A percentile compares a stretch with the other conserved stretches of the same genome.
Evolutionary conservation across 768 basidiomycete genomes (phyloP).

Genomic region (Lactarius vividus): DNA sequence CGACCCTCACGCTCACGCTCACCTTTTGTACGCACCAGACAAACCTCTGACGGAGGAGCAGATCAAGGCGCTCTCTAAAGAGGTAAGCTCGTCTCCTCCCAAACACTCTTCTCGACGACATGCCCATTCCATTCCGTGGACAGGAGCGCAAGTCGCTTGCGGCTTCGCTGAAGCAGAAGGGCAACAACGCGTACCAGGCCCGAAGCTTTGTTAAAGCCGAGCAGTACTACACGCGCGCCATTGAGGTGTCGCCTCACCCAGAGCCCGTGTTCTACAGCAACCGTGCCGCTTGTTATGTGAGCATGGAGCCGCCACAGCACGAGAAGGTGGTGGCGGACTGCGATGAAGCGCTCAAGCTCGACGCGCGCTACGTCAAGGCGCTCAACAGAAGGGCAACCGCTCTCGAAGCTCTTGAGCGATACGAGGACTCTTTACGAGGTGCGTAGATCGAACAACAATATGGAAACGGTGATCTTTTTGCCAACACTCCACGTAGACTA

Average conservation of each 20-base stretch:
- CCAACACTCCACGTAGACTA: conserved; percentile 55
- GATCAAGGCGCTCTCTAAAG: conserved; percentile 54
- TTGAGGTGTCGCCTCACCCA: conserved; percentile 67
- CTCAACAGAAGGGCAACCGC: conserved; percentile 88
- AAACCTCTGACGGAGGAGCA: conserved; percentile 49
- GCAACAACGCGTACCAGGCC: conserved; percentile 66
- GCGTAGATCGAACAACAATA: conserved; percentile 28
- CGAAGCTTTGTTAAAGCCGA: conserved; percentile 59
- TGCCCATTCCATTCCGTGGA: neutral
- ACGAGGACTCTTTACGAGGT: conserved; percentile 81
- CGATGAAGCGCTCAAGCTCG: conserved; percentile 80
- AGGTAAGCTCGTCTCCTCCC: conserved; percentile 40
- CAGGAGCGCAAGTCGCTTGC: conserved; percentile 68
- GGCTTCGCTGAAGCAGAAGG: conserved; percentile 63
- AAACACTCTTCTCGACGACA: neutral
- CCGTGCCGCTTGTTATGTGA: conserved; percentile 95
- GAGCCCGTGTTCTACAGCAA: conserved; percentile 97
- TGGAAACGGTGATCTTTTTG: neutral
- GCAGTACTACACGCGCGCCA: conserved; percentile 70
- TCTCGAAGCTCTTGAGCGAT: conserved; percentile 69
- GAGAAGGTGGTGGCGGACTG: conserved; percentile 87
- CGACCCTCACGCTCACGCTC: conserved; percentile 21
- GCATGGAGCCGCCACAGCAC: conserved; percentile 81
- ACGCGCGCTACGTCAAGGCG: conserved; percentile 83
- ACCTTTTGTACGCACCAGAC: conserved; percentile 36